Evolutionary conservation across 257 asterid genomes (phyloP).

Genomic region (Craterostigma plantagineum): DNA sequence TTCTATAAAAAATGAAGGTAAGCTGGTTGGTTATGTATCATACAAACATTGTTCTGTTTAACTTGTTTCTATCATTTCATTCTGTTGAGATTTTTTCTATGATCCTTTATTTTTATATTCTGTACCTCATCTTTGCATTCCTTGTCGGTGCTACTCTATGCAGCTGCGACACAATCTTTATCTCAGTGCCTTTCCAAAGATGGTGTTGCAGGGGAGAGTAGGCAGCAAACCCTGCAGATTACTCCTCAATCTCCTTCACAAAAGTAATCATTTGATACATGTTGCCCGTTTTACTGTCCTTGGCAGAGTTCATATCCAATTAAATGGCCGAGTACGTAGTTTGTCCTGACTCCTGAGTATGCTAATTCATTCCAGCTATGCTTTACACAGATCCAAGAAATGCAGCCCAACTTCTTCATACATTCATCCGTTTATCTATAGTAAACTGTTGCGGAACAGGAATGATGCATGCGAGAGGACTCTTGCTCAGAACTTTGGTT

Average conservation of each 20-base stretch:
- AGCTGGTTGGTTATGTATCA: not conserved
- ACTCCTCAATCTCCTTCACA: slow-evolving; percentile 1
- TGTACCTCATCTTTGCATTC: not conserved
- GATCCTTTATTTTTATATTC: not conserved
- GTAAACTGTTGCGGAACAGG: slow-evolving; percentile 32
- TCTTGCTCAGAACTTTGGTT: slow-evolving; percentile 20
- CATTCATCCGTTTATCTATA: slow-evolving; percentile 45
- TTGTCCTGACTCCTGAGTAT: slow-evolving; percentile 7
- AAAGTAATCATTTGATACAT: no score
- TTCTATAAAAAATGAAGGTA: slow-evolving; percentile 40
- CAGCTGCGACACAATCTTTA: slow-evolving; percentile 28
- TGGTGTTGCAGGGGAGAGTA: slow-evolving; percentile 21
- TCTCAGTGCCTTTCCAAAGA: slow-evolving; percentile 18
- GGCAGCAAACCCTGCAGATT: no score
- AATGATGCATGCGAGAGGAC: slow-evolving; percentile 16
- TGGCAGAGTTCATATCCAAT: no score
- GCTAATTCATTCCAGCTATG: not conserved
- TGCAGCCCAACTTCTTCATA: slow-evolving; percentile 21
- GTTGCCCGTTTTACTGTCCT: no score
- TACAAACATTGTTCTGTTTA: not conserved
- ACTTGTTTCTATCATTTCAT: no score
- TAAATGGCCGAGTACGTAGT: not conserved
- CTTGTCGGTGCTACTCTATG: not conserved
- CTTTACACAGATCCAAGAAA: slow-evolving; percentile 26
- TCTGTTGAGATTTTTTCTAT: not conserved